These are phyloP conservation scores for Sporisorium exsertum DNA, from an alignment of 1,284 basidiomycete genomes.

Conservation along the genomic window DNA sequence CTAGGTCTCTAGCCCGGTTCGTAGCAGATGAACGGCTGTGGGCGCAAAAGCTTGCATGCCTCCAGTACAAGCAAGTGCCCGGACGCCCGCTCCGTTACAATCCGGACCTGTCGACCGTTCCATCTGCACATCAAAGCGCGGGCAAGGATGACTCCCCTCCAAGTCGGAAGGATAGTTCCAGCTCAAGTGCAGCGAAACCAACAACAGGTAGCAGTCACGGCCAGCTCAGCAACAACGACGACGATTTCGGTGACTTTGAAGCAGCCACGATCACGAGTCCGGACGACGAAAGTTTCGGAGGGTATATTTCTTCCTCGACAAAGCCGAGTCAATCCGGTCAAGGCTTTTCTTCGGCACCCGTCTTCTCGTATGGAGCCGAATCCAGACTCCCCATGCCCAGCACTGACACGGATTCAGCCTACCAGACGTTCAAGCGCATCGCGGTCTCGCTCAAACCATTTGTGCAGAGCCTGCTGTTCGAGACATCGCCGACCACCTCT, in stretches of 20 bases:
- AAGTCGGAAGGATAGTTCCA: slow-evolving; percentile 13
- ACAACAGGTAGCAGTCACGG: neutral
- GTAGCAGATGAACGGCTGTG: slow-evolving; percentile 59
- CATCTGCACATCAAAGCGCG: neutral
- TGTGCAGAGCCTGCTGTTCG: slow-evolving; percentile 41
- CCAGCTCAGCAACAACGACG: slow-evolving; percentile 72
- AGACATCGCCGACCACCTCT: slow-evolving; percentile 37
- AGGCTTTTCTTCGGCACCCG: slow-evolving; percentile 41
- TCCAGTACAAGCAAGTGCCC: slow-evolving; percentile 50
- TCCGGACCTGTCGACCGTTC: slow-evolving; percentile 40
- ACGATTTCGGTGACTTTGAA: slow-evolving; percentile 79
- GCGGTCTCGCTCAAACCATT: slow-evolving; percentile 45
- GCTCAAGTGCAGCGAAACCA: neutral
- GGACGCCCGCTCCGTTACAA: slow-evolving; percentile 36
- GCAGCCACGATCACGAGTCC: slow-evolving; percentile 26
- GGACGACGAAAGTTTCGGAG: slow-evolving; percentile 71
- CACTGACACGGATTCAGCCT: slow-evolving; percentile 34
- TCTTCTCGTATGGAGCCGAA: slow-evolving; percentile 45
- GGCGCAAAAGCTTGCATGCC: slow-evolving; percentile 33
- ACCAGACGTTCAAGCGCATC: slow-evolving; percentile 52
- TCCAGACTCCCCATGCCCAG: slow-evolving; percentile 40
- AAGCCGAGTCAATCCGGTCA: slow-evolving; percentile 24
- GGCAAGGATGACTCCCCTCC: neutral
- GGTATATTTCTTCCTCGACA: slow-evolving; percentile 73
- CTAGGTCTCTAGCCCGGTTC: slow-evolving; percentile 47